Percentiles rank a stretch among this genome's conserved stretches.
Conservation (phyloP, 176 grass and related monocot genomes). For the Oryza brachyantha region DNA sequence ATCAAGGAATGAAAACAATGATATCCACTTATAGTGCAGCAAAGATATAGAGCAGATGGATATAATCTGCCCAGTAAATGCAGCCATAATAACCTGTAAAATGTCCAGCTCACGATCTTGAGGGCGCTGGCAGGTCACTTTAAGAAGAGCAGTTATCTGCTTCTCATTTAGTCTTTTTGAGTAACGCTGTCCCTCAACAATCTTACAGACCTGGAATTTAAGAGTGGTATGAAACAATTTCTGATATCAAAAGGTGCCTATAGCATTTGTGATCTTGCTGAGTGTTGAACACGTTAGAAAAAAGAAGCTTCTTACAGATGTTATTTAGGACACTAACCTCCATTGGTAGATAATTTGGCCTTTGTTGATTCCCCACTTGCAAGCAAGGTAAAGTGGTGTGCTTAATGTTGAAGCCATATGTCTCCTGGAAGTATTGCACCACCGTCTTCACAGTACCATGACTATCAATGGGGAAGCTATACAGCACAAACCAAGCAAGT, state of each 20-base stretch:
- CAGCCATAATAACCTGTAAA: slow-evolving; percentile 41
- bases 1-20: neutral
- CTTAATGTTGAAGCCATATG: slow-evolving; percentile 58
- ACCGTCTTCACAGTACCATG: slow-evolving; percentile 66
- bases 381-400: slow-evolving; percentile 70
- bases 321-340: slow-evolving; percentile 38
- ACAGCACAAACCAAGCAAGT: slow-evolving; percentile 4
- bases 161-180: slow-evolving; percentile 70
- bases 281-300: neutral
- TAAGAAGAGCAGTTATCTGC: slow-evolving; percentile 64
- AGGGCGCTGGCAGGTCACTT: slow-evolving; percentile 63
- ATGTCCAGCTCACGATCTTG: slow-evolving; percentile 57
- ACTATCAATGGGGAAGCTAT: slow-evolving; percentile 59
- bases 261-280: neutral
- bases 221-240: neutral
- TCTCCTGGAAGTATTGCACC: slow-evolving; percentile 62
- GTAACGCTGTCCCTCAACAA: slow-evolving; percentile 68
- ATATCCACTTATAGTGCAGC: neutral
- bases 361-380: slow-evolving; percentile 70
- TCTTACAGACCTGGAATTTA: slow-evolving; percentile 61
- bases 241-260: neutral
- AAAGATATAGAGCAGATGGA: neutral
- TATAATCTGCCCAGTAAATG: neutral
- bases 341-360: slow-evolving; percentile 71
- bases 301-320: neutral